Evolutionary conservation across 495 filamentous ascomycete genomes (phyloP).

Genomic region (Talaromyces thailandensis): DNA sequence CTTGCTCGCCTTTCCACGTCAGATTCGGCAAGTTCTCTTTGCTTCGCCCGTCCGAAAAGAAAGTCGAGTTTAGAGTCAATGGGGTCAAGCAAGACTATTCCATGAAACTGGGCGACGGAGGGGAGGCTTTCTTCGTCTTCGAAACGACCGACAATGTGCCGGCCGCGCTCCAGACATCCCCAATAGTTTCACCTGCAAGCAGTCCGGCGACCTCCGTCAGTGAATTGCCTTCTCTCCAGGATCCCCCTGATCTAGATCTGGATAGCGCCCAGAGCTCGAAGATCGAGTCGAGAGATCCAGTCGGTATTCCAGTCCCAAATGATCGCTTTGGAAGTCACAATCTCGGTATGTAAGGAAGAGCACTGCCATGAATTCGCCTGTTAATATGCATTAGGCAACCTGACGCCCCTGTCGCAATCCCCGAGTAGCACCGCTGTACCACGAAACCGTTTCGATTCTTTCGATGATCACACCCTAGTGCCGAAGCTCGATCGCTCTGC

Average conservation of each 20-base stretch:
- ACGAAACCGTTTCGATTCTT: constrained; percentile 17
- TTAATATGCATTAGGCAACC: constrained; percentile 33
- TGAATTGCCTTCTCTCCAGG: constrained; percentile 53
- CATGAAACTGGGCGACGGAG: constrained; percentile 97
- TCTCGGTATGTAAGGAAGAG: neutral
- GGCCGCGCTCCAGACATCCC: constrained; percentile 84
- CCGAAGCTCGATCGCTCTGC: constrained; percentile 41
- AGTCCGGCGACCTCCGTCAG: constrained; percentile 48
- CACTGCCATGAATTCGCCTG: neutral
- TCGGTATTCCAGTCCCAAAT: constrained; percentile 27
- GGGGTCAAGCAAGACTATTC: constrained; percentile 81
- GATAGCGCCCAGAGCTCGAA: constrained; percentile 18
- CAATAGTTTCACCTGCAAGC: constrained; percentile 74
- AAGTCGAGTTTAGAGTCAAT: constrained; percentile 96
- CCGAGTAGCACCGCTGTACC: constrained; percentile 43
- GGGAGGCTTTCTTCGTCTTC: constrained; percentile 98
- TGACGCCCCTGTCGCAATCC: constrained; percentile 57
- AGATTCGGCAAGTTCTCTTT: constrained; percentile 98
- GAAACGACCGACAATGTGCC: constrained; percentile 87
- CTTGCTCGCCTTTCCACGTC: constrained; percentile 96
- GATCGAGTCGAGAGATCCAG: constrained; percentile 10
- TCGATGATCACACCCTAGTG: constrained; percentile 18
- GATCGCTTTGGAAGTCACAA: constrained; percentile 12
- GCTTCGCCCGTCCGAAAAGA: constrained; percentile 93
- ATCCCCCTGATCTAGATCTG: constrained; percentile 79